Conservation (phyloP, 176 grass and related monocot genomes). For the Cenchrus purpureus region DNA sequence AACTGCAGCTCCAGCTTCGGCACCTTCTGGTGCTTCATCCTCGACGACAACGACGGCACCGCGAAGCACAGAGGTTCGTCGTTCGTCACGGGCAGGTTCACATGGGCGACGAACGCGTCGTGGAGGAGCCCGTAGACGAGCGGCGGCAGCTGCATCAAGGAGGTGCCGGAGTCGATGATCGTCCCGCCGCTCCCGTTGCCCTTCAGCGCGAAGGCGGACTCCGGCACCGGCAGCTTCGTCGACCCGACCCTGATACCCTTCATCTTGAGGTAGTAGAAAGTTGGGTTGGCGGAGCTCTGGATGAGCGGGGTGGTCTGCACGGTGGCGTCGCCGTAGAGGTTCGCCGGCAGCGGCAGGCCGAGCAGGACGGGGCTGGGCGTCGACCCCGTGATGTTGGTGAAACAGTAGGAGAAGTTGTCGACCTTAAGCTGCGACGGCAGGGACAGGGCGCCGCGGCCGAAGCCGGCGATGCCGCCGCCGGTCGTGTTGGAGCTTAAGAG, state of each 20-base stretch:
- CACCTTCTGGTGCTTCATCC: neutral
- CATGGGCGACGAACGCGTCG: slow-evolving; percentile 39
- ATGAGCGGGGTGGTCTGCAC: slow-evolving; percentile 43
- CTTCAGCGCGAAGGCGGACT: slow-evolving; percentile 26
- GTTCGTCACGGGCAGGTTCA: slow-evolving; percentile 38
- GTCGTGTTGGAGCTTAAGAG: slow-evolving; percentile 37
- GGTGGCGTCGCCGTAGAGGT: slow-evolving; percentile 3
- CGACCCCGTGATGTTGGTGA: slow-evolving; percentile 31
- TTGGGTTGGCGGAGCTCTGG: neutral
- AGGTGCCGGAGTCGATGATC: slow-evolving; percentile 55
- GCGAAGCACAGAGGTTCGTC: slow-evolving; percentile 44
- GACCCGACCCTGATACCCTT: slow-evolving; percentile 51
- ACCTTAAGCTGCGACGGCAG: slow-evolving; percentile 55
- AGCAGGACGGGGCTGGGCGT: slow-evolving; percentile 45
- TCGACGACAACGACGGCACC: slow-evolving; percentile 18
- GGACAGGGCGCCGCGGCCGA: slow-evolving; percentile 39
- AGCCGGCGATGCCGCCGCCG: slow-evolving; percentile 44
- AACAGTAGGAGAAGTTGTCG: slow-evolving; percentile 57
- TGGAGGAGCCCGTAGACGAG: slow-evolving; percentile 30
- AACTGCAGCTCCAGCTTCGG: slow-evolving; percentile 62
- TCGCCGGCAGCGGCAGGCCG: slow-evolving; percentile 23
- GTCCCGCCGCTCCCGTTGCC: slow-evolving; percentile 43
- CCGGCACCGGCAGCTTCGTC: slow-evolving; percentile 35
- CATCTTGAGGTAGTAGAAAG: slow-evolving; percentile 42
- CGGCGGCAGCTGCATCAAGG: slow-evolving; percentile 29